A percentile compares a stretch with the other conserved stretches of the same genome.
These are phyloP conservation scores for Trichoderma harzianum DNA, from an alignment of 2,329 filamentous ascomycete species.

Conservation along the genomic window DNA sequence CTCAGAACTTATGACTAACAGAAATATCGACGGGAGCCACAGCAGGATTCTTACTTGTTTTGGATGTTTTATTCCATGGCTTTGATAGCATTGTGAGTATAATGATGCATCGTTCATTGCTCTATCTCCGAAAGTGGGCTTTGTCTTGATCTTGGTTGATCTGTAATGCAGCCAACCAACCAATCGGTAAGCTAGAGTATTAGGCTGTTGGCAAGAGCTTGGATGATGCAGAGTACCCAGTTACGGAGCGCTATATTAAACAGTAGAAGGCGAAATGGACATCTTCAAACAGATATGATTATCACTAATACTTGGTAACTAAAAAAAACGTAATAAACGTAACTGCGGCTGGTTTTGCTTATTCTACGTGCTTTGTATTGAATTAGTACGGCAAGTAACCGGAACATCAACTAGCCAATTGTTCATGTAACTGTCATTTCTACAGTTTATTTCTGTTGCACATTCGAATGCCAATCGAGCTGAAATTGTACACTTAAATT, in stretches of 20 bases:
- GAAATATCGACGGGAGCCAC: neutral
- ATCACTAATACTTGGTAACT: too few species aligned
- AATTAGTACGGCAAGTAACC: too few species aligned
- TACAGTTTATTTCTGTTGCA: neutral
- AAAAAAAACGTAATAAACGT: too few species aligned
- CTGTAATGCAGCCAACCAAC: neutral
- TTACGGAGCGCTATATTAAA: neutral
- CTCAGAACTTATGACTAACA: slow-evolving; percentile 13
- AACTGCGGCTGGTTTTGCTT: too few species aligned
- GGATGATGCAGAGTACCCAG: neutral
- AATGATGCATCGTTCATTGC: neutral
- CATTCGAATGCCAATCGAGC: too few species aligned
- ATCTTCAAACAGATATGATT: too few species aligned
- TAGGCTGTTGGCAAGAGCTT: neutral
- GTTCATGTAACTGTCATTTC: too few species aligned
- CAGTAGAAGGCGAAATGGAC: neutral
- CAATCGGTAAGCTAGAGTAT: neutral
- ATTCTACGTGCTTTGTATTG: too few species aligned
- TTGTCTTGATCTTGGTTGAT: neutral
- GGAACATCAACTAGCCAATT: too few species aligned
- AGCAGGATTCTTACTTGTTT: neutral
- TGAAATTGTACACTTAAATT: too few species aligned
- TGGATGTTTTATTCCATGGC: neutral
- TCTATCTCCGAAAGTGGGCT: neutral
- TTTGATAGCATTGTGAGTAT: neutral